These are phyloP conservation scores for Xenoacremonium recifei DNA, from an alignment of 2,329 filamentous ascomycete species.

Conservation along the genomic window DNA sequence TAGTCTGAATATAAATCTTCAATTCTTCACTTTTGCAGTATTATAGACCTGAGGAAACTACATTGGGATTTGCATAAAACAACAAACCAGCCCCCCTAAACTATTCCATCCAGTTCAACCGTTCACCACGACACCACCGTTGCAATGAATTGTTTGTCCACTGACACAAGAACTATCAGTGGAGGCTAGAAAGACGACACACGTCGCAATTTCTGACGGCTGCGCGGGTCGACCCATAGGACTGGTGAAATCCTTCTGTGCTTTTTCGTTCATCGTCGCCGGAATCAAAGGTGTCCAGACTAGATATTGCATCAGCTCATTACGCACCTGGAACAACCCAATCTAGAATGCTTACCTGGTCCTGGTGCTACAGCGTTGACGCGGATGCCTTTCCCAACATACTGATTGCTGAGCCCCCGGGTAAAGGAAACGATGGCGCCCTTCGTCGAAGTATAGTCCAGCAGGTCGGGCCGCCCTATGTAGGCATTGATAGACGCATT, in stretches of 20 bases:
- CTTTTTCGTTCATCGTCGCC: slow-evolving; percentile 67
- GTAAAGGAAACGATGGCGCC: slow-evolving; percentile 80
- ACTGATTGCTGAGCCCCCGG: slow-evolving; percentile 73
- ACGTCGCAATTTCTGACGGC: slow-evolving; percentile 78
- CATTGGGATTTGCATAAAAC: too few relatives aligned
- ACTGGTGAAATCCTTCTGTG: slow-evolving; percentile 68
- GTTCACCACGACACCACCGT: slow-evolving; percentile 49
- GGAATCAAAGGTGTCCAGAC: slow-evolving; percentile 78
- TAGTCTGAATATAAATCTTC: too few relatives aligned
- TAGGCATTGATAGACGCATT: slow-evolving; percentile 84
- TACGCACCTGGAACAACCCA: not conserved
- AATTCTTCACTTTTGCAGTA: too few relatives aligned
- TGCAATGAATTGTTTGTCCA: slow-evolving; percentile 63
- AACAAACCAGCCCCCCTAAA: too few relatives aligned
- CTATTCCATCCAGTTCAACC: slow-evolving; percentile 37
- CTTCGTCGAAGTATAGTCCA: slow-evolving; percentile 80
- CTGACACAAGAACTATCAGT: slow-evolving; percentile 71
- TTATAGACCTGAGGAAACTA: too few relatives aligned
- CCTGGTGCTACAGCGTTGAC: slow-evolving; percentile 78
- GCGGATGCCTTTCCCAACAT: slow-evolving; percentile 67
- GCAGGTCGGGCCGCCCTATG: slow-evolving; percentile 73
- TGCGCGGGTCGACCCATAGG: slow-evolving; percentile 78
- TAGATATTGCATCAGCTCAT: not conserved
- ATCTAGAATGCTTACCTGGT: slow-evolving; percentile 40
- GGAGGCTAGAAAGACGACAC: slow-evolving; percentile 77